phyloP scores from a whole-genome alignment of 139 green algal species.

The Chlorella vulgaris region DNA sequence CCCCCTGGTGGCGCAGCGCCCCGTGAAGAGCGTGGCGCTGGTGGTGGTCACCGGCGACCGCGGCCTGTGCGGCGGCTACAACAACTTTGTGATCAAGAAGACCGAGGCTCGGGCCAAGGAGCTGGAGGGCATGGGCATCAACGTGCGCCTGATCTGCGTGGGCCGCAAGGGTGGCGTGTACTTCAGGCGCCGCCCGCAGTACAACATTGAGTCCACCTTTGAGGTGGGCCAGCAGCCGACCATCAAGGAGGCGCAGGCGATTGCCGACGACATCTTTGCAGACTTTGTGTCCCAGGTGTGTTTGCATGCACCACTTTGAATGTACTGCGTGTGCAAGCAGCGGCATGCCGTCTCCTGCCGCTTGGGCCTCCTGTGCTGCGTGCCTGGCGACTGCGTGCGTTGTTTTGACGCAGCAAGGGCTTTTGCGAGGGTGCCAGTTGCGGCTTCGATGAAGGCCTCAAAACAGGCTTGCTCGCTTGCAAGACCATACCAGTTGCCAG shows the following conservation, averaged over 20 bases:
- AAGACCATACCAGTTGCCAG: too few species aligned
- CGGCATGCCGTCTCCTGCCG: too few species aligned
- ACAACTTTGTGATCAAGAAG: conserved; percentile 72
- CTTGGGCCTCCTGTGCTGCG: too few species aligned
- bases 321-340: too few species aligned
- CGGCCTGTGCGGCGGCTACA: conserved; percentile 99
- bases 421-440: too few species aligned
- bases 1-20: conserved; percentile 88
- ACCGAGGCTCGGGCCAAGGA: conserved; percentile 85
- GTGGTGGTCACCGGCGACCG: conserved; percentile 94
- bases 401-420: too few species aligned
- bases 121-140: conserved; percentile 84
- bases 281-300: conserved; percentile 84
- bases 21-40: conserved; percentile 94
- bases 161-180: conserved; percentile 95
- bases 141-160: conserved; percentile 84
- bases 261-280: conserved; percentile 97
- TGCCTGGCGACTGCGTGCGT: too few species aligned
- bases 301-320: neutral
- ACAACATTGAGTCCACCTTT: conserved; percentile 82
- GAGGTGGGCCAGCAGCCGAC: conserved; percentile 85
- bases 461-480: too few species aligned
- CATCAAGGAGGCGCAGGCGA: conserved; percentile 96
- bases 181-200: conserved; percentile 89
- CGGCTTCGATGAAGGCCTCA: too few species aligned